phyloP scores from a whole-genome alignment of 1,139 yeast genomes.

The Candida sanyaensis region DNA sequence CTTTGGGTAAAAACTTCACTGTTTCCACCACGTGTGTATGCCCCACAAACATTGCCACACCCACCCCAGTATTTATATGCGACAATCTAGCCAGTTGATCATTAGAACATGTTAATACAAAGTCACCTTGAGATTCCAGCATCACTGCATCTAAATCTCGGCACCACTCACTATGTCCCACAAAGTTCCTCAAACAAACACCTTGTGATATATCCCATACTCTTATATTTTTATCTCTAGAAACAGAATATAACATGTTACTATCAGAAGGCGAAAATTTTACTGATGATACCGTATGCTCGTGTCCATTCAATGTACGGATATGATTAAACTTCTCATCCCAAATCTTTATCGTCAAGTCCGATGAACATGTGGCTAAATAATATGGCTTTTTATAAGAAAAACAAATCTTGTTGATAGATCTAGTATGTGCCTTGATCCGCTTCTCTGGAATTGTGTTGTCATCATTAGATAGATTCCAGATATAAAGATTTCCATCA shows the following conservation, averaged over 20 bases:
- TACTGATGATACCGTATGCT: conserved; percentile 77
- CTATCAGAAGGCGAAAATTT: conserved; percentile 48
- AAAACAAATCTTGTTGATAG: conserved; percentile 54
- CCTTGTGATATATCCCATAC: conserved; percentile 80
- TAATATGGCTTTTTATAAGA: conserved; percentile 25
- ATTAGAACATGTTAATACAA: conserved; percentile 73
- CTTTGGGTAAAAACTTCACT: conserved; percentile 64
- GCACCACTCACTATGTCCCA: conserved; percentile 91
- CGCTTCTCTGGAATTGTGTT: conserved; percentile 65
- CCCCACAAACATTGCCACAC: conserved; percentile 67
- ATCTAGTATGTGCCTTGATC: conserved; percentile 75
- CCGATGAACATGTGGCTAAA: conserved; percentile 70
- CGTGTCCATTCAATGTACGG: conserved; percentile 82
- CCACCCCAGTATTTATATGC: conserved; percentile 65
- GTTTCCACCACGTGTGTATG: conserved; percentile 86
- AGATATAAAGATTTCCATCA: conserved; percentile 72
- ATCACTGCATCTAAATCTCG: conserved; percentile 54
- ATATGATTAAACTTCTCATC: conserved; percentile 58
- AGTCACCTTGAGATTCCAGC: conserved; percentile 43
- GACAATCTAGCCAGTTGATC: conserved; percentile 77
- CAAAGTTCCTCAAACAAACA: conserved; percentile 62
- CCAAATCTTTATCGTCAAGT: conserved; percentile 73
- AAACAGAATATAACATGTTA: conserved; percentile 59
- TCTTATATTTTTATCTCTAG: conserved; percentile 73
- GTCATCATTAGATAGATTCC: conserved; percentile 63